phyloP scores from a whole-genome alignment of 2,329 filamentous ascomycete species.

The Tolypocladium endophyticum region DNA sequence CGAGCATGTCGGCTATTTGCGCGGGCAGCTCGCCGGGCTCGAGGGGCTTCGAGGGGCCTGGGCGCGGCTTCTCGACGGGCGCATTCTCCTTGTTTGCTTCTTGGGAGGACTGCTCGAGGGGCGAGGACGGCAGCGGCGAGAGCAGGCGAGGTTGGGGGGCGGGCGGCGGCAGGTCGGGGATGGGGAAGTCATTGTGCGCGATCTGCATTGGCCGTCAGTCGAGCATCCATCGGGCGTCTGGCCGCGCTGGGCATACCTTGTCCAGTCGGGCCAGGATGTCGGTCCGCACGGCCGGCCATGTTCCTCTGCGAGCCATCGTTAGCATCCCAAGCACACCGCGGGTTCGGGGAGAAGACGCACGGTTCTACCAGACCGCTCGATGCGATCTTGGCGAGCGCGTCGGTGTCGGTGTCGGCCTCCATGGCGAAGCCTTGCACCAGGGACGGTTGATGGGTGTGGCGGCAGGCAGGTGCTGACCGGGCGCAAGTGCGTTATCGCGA shows the following conservation, averaged over 20 bases:
- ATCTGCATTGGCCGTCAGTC: conserved; percentile 41
- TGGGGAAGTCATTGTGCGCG: conserved; percentile 63
- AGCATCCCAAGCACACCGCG: conserved; percentile 8
- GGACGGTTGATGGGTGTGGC: background rate
- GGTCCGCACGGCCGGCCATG: conserved; percentile 59
- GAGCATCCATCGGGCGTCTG: conserved; percentile 3
- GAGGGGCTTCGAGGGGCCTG: conserved; percentile 18
- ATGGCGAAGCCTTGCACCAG: conserved; percentile 23
- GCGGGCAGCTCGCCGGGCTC: conserved; percentile 46
- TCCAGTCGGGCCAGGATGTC: conserved; percentile 60
- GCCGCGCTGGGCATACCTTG: conserved; percentile 27
- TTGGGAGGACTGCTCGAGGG: conserved; percentile 34
- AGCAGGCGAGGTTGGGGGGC: conserved; percentile 30
- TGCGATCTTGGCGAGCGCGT: conserved; percentile 36
- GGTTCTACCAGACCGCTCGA: conserved; percentile 42
- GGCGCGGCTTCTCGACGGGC: conserved; percentile 25
- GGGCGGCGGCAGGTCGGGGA: conserved; percentile 46
- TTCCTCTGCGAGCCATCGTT: conserved; percentile 39
- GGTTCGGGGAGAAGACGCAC: conserved; percentile 28
- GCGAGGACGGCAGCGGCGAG: conserved; percentile 35
- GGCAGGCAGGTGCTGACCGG: background rate
- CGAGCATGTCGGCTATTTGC: conserved; percentile 52
- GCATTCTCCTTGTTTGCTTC: conserved; percentile 61
- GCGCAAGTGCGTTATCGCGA: background rate
- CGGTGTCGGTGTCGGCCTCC: conserved; percentile 46